These are phyloP conservation scores for Termitomyces sp. DNA, from an alignment of 768 basidiomycete genomes.

Conservation along the genomic window DNA sequence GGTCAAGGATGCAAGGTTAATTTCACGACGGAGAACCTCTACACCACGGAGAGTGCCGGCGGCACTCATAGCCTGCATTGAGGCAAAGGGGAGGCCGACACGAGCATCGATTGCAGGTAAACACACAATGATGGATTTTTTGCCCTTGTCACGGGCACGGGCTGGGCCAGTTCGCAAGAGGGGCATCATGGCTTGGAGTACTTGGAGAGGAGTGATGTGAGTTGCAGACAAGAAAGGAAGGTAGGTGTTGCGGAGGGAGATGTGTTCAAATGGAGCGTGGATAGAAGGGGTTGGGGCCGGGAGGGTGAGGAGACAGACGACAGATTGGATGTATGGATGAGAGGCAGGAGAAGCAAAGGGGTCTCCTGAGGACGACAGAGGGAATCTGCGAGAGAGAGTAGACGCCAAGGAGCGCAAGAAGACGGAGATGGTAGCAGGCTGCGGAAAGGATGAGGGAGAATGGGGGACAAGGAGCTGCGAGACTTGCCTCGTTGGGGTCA, in stretches of 20 bases:
- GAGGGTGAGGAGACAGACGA: constrained; percentile 73
- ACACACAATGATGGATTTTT: constrained; percentile 67
- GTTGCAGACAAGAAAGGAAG: constrained; percentile 69
- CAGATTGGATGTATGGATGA: constrained; percentile 69
- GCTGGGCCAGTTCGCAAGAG: constrained; percentile 66
- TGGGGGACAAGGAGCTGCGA: neutral
- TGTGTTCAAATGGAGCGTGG: constrained; percentile 64
- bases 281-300: constrained; percentile 31
- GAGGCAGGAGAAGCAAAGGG: constrained; percentile 65
- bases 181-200: constrained; percentile 73
- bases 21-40: constrained; percentile 73
- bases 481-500: constrained; percentile 67
- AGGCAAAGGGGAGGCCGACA: constrained; percentile 67
- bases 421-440: constrained; percentile 68
- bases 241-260: constrained; percentile 59
- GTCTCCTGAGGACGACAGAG: constrained; percentile 73
- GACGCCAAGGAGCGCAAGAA: constrained; percentile 82
- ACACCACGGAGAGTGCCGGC: constrained; percentile 66
- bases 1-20: constrained; percentile 49
- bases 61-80: constrained; percentile 71
- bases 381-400: constrained; percentile 78
- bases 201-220: constrained; percentile 72
- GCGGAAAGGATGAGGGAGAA: neutral
- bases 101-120: constrained; percentile 68
- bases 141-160: constrained; percentile 44